phyloP scores from a whole-genome alignment of 352 stramenopile genomes.

The Globisporangium nagaii region DNA sequence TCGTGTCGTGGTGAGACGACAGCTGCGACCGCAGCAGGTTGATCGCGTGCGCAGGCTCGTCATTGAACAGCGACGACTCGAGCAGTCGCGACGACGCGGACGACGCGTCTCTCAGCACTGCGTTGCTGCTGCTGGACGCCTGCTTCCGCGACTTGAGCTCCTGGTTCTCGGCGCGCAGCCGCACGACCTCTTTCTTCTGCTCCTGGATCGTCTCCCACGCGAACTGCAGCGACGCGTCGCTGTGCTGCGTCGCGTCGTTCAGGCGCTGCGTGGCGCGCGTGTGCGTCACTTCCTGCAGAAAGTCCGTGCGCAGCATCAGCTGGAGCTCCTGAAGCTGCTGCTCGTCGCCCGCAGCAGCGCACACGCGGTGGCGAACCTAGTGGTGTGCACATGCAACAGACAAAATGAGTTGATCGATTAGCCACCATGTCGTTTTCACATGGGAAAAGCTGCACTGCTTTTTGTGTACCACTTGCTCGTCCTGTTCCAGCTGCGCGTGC shows the following conservation, averaged over 20 bases:
- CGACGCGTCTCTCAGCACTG: neutral
- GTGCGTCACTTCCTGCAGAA: constrained; percentile 40
- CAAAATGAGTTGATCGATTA: neutral
- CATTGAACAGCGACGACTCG: constrained; percentile 21
- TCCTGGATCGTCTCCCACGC: constrained; percentile 72
- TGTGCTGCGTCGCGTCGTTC: constrained; percentile 23
- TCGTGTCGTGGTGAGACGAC: constrained; percentile 46
- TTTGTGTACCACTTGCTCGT: constrained; percentile 35
- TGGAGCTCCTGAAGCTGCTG: constrained; percentile 52
- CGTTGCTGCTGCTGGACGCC: neutral
- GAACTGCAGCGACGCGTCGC: constrained; percentile 66
- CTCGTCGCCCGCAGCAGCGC: constrained; percentile 39
- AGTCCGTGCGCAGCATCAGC: constrained; percentile 37
- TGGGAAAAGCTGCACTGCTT: neutral
- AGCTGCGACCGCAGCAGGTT: constrained; percentile 46
- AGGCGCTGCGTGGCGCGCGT: constrained; percentile 10
- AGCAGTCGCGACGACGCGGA: neutral
- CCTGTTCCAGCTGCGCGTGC: constrained; percentile 33
- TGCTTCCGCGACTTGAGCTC: constrained; percentile 19
- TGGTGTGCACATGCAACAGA: neutral
- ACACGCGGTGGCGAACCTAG: constrained; percentile 35
- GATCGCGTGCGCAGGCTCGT: constrained; percentile 33
- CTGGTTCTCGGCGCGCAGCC: constrained; percentile 49
- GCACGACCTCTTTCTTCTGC: constrained; percentile 64
- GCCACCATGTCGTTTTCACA: neutral